Evolutionary conservation across 495 filamentous ascomycete genomes (phyloP), one percentile per base, ranked within the genome.

Genomic region (Aspergillus haitiensis): DNA sequence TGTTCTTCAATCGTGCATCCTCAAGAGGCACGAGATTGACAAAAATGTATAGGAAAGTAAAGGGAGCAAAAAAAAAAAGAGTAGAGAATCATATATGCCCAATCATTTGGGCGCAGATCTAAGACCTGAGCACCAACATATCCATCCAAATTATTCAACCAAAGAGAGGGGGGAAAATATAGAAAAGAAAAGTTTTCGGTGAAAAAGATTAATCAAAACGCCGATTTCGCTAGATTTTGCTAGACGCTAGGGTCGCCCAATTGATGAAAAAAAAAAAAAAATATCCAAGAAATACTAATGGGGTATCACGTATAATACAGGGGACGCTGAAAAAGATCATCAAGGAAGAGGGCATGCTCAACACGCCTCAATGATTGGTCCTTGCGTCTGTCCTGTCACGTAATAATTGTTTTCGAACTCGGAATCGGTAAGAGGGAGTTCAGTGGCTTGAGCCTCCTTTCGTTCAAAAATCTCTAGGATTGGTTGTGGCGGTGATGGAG

Each of bases 401-500:
- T 85, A 88, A 76, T 82, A 88, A 67, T 80, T 79, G 55, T 83
- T 71, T 50, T 84, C 84, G 70, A 86, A 84, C 64, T 75, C 74
- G 42, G 71, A 64, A 50, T 61, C 65, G n/a, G 72, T 58, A 62
- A 80, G 67, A 11, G 77, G 58, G 70, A 81, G 80, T 51, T 80
- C 73, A 59, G 80, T 79, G 50, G 78, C 73, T 66, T 85, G 77
- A 55, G 76, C 63, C 72, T 84, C 73, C 78, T 93, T 90, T 64
- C 88, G 83, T 40, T 86, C 79, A 69, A 93, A 90, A 39, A 85
- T 76, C 61, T 88, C 82, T 54, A 92, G 77, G 2, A 84, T 79
- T 5, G 76, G 72, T 64, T 82, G 75, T 55, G 88, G 88, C 49
- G 93, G 93, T 55, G 93, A 96, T n/a, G 89, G 86, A 35, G 93